Evolutionary conservation across 129 eudicot species (phyloP).

Genomic region (Oenanthe sinensis): DNA sequence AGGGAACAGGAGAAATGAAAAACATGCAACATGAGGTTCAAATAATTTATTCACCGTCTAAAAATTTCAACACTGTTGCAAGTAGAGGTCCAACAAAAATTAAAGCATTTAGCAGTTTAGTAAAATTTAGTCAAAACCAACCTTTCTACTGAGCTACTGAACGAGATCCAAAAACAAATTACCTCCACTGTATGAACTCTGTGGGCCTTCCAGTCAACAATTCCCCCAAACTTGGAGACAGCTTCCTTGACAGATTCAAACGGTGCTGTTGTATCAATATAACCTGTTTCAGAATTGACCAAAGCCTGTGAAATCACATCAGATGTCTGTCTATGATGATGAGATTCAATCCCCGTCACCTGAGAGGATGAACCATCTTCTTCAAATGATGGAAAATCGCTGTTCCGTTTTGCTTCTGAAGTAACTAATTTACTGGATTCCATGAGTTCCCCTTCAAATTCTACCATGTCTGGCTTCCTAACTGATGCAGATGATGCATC

Average conservation of each 20-base stretch:
- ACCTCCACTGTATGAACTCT: constrained; percentile 74
- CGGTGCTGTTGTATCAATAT: constrained; percentile 76
- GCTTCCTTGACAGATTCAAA: constrained; percentile 85
- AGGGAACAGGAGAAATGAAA: neutral
- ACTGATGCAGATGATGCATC: neutral
- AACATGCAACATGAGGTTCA: neutral
- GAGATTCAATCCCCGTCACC: constrained; percentile 18
- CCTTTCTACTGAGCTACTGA: neutral
- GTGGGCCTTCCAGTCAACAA: constrained; percentile 95
- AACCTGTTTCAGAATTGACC: constrained; percentile 23
- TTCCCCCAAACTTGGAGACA: constrained; percentile 90
- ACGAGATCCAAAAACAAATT: constrained; percentile 7
- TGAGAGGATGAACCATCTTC: constrained; percentile 22
- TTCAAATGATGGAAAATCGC: constrained; percentile 8
- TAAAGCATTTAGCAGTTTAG: neutral
- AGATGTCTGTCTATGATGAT: constrained; percentile 8
- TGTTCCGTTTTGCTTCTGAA: constrained; percentile 25
- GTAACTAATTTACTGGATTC: constrained; percentile 16
- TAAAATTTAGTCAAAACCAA: neutral
- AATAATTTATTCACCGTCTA: neutral
- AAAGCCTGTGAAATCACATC: constrained; percentile 9
- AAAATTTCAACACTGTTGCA: neutral
- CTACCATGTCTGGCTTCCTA: constrained; percentile 6
- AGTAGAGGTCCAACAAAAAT: neutral
- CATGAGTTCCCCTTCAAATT: constrained; percentile 15